phyloP scores from a whole-genome alignment of 164 flowering plant genomes.

The Nymphaea thermarum region DNA sequence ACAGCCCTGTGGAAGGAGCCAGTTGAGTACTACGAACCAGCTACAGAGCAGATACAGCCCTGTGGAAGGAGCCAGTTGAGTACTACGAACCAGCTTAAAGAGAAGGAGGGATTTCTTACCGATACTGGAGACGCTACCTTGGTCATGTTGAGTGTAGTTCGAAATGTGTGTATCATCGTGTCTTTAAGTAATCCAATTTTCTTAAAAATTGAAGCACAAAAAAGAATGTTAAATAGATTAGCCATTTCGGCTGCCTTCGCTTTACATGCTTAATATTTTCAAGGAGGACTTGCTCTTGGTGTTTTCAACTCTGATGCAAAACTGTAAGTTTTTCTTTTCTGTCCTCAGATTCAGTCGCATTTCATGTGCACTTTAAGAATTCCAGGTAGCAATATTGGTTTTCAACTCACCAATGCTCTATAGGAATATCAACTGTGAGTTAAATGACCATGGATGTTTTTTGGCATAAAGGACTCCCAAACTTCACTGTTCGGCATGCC shows the following conservation, averaged over 20 bases:
- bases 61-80: constrained; percentile 58
- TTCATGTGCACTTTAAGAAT: too few species aligned
- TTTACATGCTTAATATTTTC: constrained; percentile 8
- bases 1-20: constrained; percentile 61
- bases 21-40: constrained; percentile 45
- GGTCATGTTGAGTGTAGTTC: constrained; percentile 77
- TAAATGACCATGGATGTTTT: not conserved
- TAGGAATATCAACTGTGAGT: too few species aligned
- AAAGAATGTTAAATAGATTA: not conserved
- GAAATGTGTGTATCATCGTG: constrained; percentile 49
- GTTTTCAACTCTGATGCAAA: constrained; percentile 98
- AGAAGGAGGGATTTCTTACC: constrained; percentile 71
- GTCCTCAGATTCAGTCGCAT: too few species aligned
- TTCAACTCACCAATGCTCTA: too few species aligned
- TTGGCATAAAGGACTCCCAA: not conserved
- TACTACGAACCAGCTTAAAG: constrained; percentile 56
- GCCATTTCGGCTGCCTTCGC: not conserved
- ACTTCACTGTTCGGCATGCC: not conserved
- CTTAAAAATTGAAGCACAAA: not conserved
- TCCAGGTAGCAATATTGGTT: too few species aligned
- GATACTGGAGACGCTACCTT: constrained; percentile 81
- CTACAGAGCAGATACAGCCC: constrained; percentile 35
- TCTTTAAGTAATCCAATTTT: not conserved
- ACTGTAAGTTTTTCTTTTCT: constrained; percentile 50
- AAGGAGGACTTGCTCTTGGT: constrained; percentile 98